Evolutionary conservation across 441 rosid genomes (phyloP), one percentile per base, ranked within the genome.

Genomic region (Melastoma candidum): DNA sequence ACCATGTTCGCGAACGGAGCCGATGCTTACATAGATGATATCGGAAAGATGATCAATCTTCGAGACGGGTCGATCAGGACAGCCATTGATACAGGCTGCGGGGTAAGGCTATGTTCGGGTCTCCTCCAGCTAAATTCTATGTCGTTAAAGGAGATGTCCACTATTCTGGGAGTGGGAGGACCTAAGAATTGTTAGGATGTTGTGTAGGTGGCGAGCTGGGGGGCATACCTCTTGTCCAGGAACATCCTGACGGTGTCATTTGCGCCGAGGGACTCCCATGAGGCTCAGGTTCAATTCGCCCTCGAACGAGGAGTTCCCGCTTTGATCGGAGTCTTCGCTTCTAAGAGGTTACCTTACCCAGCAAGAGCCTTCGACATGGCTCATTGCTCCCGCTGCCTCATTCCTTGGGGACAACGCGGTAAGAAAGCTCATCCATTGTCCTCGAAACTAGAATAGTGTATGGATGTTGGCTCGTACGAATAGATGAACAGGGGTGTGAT

Each of bases 311-410:
- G 66, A 1, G 66, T 62, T 49, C 66, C 66, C 0, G 66, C 60
- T 0, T 11, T 62, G 54, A 54, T 62, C 7, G 66, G 66, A 6
- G 58, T 62, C 53, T 59, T 62, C n/a, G 59, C 66, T 17, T 62
- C 66, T 4, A 62, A 48, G 41, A 48, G 60, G 55, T 47, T 62
- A 7, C 66, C 66, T 48, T 54, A 62, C 54, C 66, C 66, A 2
- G 48, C 66, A 4, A 48, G 66, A 44, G 66, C 60, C 17, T 62
- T 62, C 11, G 66, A 62, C 10, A 54, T 62, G 66, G 66, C 60
- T 2, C 66, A 62, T 62, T 62, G 66, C 59, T 62, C 66, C 49
- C 66, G 66, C 27, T 62, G 66, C 53, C 66, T 62, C 47, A 62
- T 62, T 4, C 66, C 66, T 7, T 62, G 66, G 66, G 47, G 66